Conservation (phyloP, 2,329 filamentous ascomycete species). For the Penicillium italicum region DNA sequence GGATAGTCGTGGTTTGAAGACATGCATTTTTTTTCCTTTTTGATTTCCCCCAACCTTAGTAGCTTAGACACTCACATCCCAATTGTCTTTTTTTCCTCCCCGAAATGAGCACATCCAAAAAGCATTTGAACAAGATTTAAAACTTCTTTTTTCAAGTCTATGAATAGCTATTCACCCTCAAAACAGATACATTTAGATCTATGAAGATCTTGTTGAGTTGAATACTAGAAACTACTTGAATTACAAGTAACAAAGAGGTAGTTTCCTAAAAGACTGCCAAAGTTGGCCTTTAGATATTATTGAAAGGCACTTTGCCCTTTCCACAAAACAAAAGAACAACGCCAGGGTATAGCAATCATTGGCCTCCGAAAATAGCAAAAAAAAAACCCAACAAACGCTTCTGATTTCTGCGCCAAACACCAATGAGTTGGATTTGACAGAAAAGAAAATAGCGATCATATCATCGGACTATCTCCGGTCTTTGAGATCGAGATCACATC, state of each 20-base stretch:
- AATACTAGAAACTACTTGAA: not conserved
- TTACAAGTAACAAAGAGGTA: not conserved
- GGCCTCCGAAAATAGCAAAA: not conserved
- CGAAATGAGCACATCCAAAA: conserved; percentile 25
- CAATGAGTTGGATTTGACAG: not conserved
- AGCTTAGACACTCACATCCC: conserved; percentile 30
- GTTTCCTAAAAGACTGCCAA: not conserved
- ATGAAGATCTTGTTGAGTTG: not conserved
- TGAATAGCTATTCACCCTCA: not conserved
- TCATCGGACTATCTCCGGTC: not conserved
- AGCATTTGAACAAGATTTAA: conserved; percentile 21
- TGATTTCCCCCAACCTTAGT: conserved; percentile 22
- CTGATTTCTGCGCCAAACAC: not conserved
- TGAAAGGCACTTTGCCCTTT: not conserved
- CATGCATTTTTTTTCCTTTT: conserved; percentile 33
- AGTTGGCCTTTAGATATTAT: not conserved
- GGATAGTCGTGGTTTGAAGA: conserved; percentile 28
- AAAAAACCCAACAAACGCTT: not conserved
- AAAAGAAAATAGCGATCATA: not conserved
- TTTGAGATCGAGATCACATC: not conserved
- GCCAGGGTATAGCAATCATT: conserved; percentile 10
- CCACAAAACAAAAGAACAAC: not conserved
- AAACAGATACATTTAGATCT: conserved; percentile 3
- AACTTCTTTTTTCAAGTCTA: not conserved
- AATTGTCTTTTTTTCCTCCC: conserved; percentile 22